Evolutionary conservation across 2,329 filamentous ascomycete species (phyloP).

Genomic region (Aspergillus sp.): DNA sequence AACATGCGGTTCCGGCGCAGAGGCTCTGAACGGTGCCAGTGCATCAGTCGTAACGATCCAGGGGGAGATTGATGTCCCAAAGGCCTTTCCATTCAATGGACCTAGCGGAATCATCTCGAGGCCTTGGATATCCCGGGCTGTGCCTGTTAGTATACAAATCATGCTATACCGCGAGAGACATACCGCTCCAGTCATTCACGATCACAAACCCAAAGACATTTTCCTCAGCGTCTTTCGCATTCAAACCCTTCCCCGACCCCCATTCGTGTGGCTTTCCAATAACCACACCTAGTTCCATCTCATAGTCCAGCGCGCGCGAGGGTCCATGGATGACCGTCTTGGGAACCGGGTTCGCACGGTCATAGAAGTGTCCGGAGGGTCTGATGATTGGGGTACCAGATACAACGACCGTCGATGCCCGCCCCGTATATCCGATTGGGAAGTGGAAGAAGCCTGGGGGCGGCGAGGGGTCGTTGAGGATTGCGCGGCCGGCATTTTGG

Average conservation of each 20-base stretch:
- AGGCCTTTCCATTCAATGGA: slow-evolving; percentile 62
- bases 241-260: slow-evolving; percentile 36
- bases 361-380: slow-evolving; percentile 43
- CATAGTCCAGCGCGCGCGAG: slow-evolving; percentile 37
- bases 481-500: slow-evolving; percentile 25
- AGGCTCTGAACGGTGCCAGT: slow-evolving; percentile 36
- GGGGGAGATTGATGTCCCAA: slow-evolving; percentile 60
- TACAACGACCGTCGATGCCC: slow-evolving; percentile 54
- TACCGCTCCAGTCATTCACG: slow-evolving; percentile 59
- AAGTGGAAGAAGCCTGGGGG: slow-evolving; percentile 47
- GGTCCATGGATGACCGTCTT: slow-evolving; percentile 24
- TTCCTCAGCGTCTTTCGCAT: slow-evolving; percentile 52
- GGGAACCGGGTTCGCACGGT: slow-evolving; percentile 15
- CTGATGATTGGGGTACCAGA: slow-evolving; percentile 50
- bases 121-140: slow-evolving; percentile 55
- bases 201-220: slow-evolving; percentile 64
- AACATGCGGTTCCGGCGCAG: slow-evolving; percentile 18
- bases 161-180: not conserved
- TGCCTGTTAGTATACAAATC: not conserved
- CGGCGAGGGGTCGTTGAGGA: slow-evolving; percentile 24
- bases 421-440: slow-evolving; percentile 55
- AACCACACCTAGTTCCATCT: slow-evolving; percentile 47
- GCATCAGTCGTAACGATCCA: slow-evolving; percentile 64
- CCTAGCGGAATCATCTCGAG: slow-evolving; percentile 63
- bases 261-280: slow-evolving; percentile 42